Evolutionary conservation across 2,329 filamentous ascomycete genomes (phyloP), one percentile per base, ranked within the genome.

Genomic region (Capronia epimyces): DNA sequence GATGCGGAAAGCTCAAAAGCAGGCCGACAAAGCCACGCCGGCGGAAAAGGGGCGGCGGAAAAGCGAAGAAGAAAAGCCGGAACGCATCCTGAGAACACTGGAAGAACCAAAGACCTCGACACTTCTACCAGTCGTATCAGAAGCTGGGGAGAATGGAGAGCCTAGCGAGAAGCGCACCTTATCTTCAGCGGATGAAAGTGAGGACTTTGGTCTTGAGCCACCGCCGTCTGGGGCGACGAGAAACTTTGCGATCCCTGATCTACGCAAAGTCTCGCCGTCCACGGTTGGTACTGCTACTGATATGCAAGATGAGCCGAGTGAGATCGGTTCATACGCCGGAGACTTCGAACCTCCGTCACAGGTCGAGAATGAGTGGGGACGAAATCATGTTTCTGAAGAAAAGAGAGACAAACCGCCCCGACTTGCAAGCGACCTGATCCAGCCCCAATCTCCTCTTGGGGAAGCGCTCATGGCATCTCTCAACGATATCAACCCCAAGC

Each of bases 51-150:
- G 29, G 59, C 65, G 39, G 57, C 65, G 61, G 52, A 20, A 76
- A 78, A 63, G 73, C 21, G 77, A 80, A 60, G 73, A 79, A 18
- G 71, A 83, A 15, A 72, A 83, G 27, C 82, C 83, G 1, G 80
- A 84, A 21, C 76, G 84, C 48, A 79, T 77, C 1, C 67, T 89
- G 41, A 69, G 69, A 50, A 81, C 72, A 51, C 75, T 75, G 58
- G 77, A 71, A 65, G 86, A 77, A 70, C 75, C 77, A 12, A 68
- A 75, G 10, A 65, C 65, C 21, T 73, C 77, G 10, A 75, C 75
- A 25, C 82, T 77, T 1, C 71, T 97, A 1, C 91, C 91, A 0
- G 84, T 96, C 8, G 89, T 97, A 5, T 87, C 95, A 60, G 91
- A 97, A 69, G 85, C 82, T n/a, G 86, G 82, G 3, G 91, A 96